Base-by-base conservation (phyloP, 345 rosid species). In the Arabidopsis arenosa region DNA sequence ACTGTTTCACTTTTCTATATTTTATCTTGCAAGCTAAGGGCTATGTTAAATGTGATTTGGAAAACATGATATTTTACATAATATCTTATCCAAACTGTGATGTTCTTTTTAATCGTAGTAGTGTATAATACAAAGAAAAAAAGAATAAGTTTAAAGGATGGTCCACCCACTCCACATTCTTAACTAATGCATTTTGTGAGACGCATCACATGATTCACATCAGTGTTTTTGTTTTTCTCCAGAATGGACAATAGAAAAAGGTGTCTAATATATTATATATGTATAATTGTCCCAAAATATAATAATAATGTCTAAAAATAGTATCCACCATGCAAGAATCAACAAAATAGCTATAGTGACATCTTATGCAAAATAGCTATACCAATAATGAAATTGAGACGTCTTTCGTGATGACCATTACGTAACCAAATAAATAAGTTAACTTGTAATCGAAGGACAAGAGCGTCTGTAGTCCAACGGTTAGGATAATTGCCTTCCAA, bases 401-500 rank as follows among this genome's bases (percentile, higher is more conserved):
- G 7, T 5, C 6, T 43, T 0, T 14, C 0, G 7, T 13, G 15
- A 5, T 13, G 47, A 43, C 15, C 7, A 5, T 13, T 43, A 13
- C 12, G 0, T 5, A 23, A 23, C 26, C 0, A 23, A 23, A 0
- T 43, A 43, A 43, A 13, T 43, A 1, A 0, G 0, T 43, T 1
- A 43, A 43, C 2, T 2, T 14, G 7, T 44, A 44, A 44, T 2
- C 0, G 0, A 0, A 2, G 0, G n/a, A 2, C 14, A 32, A 13
- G 1, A 10, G 82, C 79, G 91, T 86, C 65, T 89, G 91, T 88
- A 88, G 95, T 89, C 89, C 97, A 86, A 89, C 89, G 90, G 93
- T 88, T 84, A 88, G 90, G 91, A 91, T 89, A 88, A 86, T 89
- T 88, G 93, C 88, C 93, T 88, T 88, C 92, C 90, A 26, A 53